A percentile compares a stretch with the other conserved stretches of the same genome.
These are phyloP conservation scores for Cucumis cinereus DNA, from an alignment of 306 rosid species.

Conservation along the genomic window DNA sequence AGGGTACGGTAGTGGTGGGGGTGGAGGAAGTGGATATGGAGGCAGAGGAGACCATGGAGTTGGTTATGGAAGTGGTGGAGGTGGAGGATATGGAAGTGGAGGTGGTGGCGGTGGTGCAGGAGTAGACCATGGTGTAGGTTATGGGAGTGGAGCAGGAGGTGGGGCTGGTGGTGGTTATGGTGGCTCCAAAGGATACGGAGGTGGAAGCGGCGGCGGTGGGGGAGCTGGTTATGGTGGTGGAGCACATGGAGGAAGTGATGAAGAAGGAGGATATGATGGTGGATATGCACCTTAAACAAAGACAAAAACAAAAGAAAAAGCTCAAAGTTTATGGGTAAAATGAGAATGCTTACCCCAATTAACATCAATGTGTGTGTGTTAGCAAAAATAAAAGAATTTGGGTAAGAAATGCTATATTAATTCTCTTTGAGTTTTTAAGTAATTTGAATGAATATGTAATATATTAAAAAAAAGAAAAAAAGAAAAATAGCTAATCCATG, in stretches of 20 bases:
- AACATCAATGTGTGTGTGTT: not conserved
- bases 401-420: not conserved
- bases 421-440: not conserved
- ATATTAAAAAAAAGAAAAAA: too few relatives aligned
- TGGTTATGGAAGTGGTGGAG: constrained; percentile 25
- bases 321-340: not conserved
- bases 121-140: constrained; percentile 8
- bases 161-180: constrained; percentile 15
- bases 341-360: not conserved
- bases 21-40: constrained; percentile 17
- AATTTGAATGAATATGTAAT: too few relatives aligned
- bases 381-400: not conserved
- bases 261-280: constrained; percentile 20
- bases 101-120: constrained; percentile 3
- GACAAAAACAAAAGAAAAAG: not conserved
- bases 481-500: too few relatives aligned
- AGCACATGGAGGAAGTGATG: constrained; percentile 12
- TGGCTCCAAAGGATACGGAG: constrained; percentile 26
- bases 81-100: constrained; percentile 21
- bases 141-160: constrained; percentile 13
- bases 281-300: constrained; percentile 10
- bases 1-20: constrained; percentile 6
- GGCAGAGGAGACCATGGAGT: constrained; percentile 14
- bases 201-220: constrained; percentile 11
- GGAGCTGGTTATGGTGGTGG: not conserved